These are phyloP conservation scores for Nicotiana benthamiana DNA, from an alignment of 257 asterid genomes.

Conservation along the genomic window DNA sequence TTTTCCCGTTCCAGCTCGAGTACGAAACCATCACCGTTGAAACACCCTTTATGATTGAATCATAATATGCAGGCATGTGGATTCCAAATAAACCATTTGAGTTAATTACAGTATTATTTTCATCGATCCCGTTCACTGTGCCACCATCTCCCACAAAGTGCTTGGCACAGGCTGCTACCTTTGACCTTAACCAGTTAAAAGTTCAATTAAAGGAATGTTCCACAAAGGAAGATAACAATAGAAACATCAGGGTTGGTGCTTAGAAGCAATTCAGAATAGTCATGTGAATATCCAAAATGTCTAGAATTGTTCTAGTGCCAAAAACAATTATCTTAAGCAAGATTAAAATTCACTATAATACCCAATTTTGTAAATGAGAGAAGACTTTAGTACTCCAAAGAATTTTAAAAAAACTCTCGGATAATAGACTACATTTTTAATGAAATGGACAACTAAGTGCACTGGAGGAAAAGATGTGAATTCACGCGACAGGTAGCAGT, in stretches of 20 bases:
- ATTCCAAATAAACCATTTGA: slow-evolving; percentile 18
- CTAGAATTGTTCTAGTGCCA: background rate
- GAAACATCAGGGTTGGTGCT: background rate
- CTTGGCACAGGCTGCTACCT: slow-evolving; percentile 32
- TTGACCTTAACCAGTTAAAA: slow-evolving; percentile 9
- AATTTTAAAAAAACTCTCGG: background rate
- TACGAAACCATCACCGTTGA: slow-evolving; percentile 28
- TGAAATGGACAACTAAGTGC: background rate
- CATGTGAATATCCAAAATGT: background rate
- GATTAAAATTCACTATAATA: background rate
- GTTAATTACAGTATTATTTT: slow-evolving; percentile 20
- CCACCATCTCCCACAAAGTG: slow-evolving; percentile 41
- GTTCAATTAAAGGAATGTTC: background rate
- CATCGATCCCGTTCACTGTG: slow-evolving; percentile 25
- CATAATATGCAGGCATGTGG: slow-evolving; percentile 30
- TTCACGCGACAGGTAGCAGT: background rate
- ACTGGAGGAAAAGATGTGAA: background rate
- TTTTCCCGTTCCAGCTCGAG: slow-evolving; percentile 29
- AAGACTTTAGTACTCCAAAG: background rate
- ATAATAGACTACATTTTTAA: background rate
- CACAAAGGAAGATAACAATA: background rate
- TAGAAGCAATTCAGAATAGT: background rate
- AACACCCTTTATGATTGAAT: slow-evolving; percentile 23
- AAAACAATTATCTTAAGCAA: background rate
- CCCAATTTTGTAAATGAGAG: background rate